These are phyloP conservation scores for Cladophialophora immunda DNA, from an alignment of 2,329 filamentous ascomycete species.

Conservation along the genomic window DNA sequence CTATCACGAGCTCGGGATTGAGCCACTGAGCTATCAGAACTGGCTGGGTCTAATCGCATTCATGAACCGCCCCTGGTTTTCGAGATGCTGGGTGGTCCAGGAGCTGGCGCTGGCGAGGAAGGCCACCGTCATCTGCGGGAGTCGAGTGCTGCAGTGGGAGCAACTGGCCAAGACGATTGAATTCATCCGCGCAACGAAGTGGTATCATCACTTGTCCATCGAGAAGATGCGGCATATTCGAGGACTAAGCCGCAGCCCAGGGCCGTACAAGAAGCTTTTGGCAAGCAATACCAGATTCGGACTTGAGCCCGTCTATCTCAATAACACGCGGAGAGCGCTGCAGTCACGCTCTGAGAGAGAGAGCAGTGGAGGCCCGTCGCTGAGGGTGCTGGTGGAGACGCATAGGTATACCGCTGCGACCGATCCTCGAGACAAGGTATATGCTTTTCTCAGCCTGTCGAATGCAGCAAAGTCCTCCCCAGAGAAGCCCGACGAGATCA, in stretches of 20 bases:
- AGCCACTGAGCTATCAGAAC: conserved; percentile 16
- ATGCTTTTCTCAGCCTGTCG: conserved; percentile 21
- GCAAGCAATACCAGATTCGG: conserved; percentile 18
- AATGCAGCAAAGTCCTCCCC: neutral
- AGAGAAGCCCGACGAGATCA: conserved; percentile 2
- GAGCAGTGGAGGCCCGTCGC: conserved; percentile 2
- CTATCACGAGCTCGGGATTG: conserved; percentile 5
- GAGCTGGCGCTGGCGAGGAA: conserved; percentile 27
- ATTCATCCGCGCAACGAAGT: conserved; percentile 19
- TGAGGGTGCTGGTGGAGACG: conserved; percentile 17
- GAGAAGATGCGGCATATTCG: conserved; percentile 19
- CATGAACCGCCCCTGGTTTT: conserved; percentile 27
- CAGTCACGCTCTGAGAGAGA: conserved; percentile 5
- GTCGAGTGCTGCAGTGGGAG: conserved; percentile 10
- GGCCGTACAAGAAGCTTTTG: conserved; percentile 13
- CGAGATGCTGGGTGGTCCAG: conserved; percentile 29
- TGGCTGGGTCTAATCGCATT: conserved; percentile 24
- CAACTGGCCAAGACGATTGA: conserved; percentile 21
- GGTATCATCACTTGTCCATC: conserved; percentile 22
- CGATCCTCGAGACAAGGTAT: conserved; percentile 22
- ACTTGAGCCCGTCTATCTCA: conserved; percentile 19
- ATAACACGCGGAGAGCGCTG: conserved; percentile 20
- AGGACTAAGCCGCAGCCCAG: conserved; percentile 2
- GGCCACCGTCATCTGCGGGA: conserved; percentile 18
- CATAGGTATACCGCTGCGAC: conserved; percentile 22